These are phyloP conservation scores for Suillus ampliporus DNA, from an alignment of 768 basidiomycete genomes.

Conservation along the genomic window DNA sequence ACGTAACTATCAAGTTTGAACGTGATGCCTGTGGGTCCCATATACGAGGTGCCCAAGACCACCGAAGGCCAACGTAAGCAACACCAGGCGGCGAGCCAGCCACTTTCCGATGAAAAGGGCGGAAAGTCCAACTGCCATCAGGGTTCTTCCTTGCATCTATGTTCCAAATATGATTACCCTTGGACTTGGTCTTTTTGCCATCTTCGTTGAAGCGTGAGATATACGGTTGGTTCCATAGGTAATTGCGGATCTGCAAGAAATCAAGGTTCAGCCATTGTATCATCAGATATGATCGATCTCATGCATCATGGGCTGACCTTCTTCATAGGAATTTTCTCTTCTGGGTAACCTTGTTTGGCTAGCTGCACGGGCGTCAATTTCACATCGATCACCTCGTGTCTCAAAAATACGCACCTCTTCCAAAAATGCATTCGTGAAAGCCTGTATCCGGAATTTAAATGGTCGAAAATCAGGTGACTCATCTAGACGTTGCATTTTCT, in stretches of 20 bases:
- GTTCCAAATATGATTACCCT: constrained; percentile 99
- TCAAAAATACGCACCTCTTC: constrained; percentile 68
- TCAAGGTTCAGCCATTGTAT: constrained; percentile 21
- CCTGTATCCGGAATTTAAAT: constrained; percentile 98
- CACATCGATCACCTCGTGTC: constrained; percentile 10
- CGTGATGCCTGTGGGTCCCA: constrained; percentile 97
- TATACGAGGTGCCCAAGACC: constrained; percentile 91
- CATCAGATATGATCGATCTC: constrained; percentile 10
- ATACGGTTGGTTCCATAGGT: constrained; percentile 92
- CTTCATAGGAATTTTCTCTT: constrained; percentile 96
- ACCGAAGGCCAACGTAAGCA: constrained; percentile 81
- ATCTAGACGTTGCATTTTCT: constrained; percentile 97
- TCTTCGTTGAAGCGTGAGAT: constrained; percentile 99
- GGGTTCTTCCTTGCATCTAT: constrained; percentile 88
- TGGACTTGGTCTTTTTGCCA: constrained; percentile 98
- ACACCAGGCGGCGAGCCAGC: constrained; percentile 82
- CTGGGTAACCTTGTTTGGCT: constrained; percentile 83
- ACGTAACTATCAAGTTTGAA: constrained; percentile 77
- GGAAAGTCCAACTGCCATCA: constrained; percentile 84
- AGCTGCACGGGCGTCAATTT: constrained; percentile 53
- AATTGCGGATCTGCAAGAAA: constrained; percentile 77
- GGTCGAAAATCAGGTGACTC: constrained; percentile 97
- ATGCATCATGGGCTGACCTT: constrained; percentile 59
- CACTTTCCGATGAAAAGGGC: constrained; percentile 87
- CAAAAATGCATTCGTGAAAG: constrained; percentile 94